A percentile compares a stretch with the other conserved stretches of the same genome.
These are phyloP conservation scores for Cryptococcus jaspeensis DNA, from an alignment of 1,284 basidiomycete genomes.

Conservation along the genomic window DNA sequence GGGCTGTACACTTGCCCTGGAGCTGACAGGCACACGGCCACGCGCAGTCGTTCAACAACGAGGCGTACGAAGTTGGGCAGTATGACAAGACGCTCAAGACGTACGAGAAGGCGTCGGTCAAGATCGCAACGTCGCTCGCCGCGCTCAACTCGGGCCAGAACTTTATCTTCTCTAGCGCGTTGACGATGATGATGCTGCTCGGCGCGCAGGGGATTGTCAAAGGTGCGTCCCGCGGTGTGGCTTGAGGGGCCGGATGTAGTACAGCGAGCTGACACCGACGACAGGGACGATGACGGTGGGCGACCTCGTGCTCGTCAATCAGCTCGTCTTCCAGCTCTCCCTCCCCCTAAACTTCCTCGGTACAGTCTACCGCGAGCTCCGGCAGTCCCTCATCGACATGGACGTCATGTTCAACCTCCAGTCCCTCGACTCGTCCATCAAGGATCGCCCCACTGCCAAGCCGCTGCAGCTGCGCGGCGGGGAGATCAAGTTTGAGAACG, in stretches of 20 bases:
- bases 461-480: constrained; percentile 74
- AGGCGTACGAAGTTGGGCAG: constrained; percentile 82
- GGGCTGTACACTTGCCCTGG: no score
- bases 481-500: constrained; percentile 88
- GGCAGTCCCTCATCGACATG: constrained; percentile 96
- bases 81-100: constrained; percentile 85
- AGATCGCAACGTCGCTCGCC: constrained; percentile 91
- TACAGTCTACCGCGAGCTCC: constrained; percentile 92
- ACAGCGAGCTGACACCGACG: constrained; percentile 2
- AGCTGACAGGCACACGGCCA: background rate
- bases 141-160: constrained; percentile 95
- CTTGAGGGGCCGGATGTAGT: background rate
- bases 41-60: constrained; percentile 91
- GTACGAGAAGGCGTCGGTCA: constrained; percentile 89
- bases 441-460: constrained; percentile 66
- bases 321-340: constrained; percentile 96
- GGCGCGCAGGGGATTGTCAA: constrained; percentile 92
- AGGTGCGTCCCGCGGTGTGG: constrained; percentile 56
- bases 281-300: constrained; percentile 95
- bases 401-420: constrained; percentile 91
- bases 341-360: constrained; percentile 96
- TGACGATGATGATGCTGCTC: constrained; percentile 94
- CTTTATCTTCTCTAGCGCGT: constrained; percentile 86
- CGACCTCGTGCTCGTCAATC: constrained; percentile 98
- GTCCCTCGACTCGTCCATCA: constrained; percentile 70